phyloP scores from a whole-genome alignment of 2,329 filamentous ascomycete species.

The Ophiostoma montium region DNA sequence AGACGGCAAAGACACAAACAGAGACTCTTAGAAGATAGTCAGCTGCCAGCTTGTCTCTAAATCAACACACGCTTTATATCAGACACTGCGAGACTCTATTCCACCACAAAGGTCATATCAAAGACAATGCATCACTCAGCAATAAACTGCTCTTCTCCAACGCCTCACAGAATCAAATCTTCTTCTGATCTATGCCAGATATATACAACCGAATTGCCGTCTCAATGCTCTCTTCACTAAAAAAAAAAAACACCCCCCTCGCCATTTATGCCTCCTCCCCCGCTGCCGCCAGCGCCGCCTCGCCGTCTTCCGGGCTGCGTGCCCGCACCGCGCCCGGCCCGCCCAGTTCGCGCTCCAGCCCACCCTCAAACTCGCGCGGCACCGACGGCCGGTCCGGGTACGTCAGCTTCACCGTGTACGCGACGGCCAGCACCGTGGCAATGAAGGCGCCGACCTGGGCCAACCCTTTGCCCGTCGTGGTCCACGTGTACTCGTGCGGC shows the following conservation, averaged over 20 bases:
- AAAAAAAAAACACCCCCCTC: too few species aligned
- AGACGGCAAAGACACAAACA: too few species aligned
- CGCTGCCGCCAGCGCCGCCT: constrained; percentile 2
- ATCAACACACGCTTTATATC: too few species aligned
- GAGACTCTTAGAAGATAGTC: too few species aligned
- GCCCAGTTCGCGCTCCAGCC: constrained; percentile 61
- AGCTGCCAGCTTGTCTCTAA: too few species aligned
- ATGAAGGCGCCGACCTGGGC: constrained; percentile 57
- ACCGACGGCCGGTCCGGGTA: constrained; percentile 61
- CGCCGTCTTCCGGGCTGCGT: constrained; percentile 4
- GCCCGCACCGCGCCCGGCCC: constrained; percentile 47
- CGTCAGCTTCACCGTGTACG: constrained; percentile 50
- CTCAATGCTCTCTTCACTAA: background rate
- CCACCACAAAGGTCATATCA: too few species aligned
- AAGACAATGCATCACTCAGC: too few species aligned
- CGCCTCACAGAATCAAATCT: background rate
- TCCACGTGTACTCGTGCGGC: constrained; percentile 77
- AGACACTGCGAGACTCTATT: too few species aligned
- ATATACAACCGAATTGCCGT: constrained; percentile 6
- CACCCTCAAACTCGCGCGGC: constrained; percentile 58
- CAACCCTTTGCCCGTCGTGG: constrained; percentile 53
- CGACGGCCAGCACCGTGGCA: constrained; percentile 45
- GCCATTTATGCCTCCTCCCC: background rate
- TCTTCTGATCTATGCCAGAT: constrained; percentile 8
- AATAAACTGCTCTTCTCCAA: too few species aligned